A percentile compares a stretch with the other conserved stretches of the same genome.
Evolutionary conservation across 306 rosid species (phyloP).

Genomic region (Acacia melanoxylon): DNA sequence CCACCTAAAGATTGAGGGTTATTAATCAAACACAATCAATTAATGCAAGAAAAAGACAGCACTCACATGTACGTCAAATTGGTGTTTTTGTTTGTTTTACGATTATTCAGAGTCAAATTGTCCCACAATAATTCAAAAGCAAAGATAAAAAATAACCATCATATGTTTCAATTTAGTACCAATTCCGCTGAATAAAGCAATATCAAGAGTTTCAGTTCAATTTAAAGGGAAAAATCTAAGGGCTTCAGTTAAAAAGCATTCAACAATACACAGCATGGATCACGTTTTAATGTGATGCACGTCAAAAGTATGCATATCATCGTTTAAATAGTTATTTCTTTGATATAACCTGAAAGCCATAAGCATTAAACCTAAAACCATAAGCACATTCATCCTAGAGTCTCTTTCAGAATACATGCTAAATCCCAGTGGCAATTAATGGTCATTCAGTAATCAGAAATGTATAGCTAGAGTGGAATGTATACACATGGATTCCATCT

Average conservation of each 20-base stretch:
- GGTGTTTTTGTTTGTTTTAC: background rate
- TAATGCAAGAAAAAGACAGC: background rate
- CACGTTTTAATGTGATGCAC: background rate
- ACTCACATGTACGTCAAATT: background rate
- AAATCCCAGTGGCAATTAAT: background rate
- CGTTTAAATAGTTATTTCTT: background rate
- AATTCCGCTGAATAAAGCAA: background rate
- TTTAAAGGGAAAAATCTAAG: background rate
- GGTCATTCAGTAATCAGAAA: background rate
- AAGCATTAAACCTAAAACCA: background rate
- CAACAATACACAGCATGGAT: background rate
- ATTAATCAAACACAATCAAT: slow-evolving; percentile 1
- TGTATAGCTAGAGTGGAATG: background rate
- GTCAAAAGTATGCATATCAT: slow-evolving; percentile 8
- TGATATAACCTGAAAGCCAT: background rate
- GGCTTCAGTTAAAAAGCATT: background rate
- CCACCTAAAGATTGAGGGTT: background rate
- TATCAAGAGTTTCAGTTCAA: slow-evolving; percentile 1
- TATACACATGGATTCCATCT: background rate
- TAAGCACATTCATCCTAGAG: background rate
- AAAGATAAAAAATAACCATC: background rate
- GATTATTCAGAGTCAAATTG: background rate
- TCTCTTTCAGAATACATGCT: background rate
- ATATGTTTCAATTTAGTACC: background rate
- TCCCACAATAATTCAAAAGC: background rate